Evolutionary conservation across 75 land plant species (phyloP), one percentile per base, ranked within the genome.

Genomic region (Cupressus sempervirens): DNA sequence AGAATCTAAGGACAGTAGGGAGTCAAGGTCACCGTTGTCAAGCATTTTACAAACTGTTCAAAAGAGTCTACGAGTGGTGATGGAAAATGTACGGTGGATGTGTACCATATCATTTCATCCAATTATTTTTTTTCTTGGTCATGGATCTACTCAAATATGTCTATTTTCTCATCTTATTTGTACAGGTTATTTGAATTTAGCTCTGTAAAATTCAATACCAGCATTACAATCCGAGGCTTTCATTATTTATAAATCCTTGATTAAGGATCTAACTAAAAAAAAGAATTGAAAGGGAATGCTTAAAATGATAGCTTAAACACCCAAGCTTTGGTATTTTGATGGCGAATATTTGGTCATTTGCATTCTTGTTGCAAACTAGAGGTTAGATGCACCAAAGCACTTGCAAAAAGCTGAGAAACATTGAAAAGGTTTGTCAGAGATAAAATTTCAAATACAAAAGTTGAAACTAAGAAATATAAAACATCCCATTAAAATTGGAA

Each of bases 181-280:
- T 68, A 68, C 32, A 68, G 73, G 11, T 68, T 16, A 68, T 29
- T 68, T 68, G 73, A 68, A 68, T 68, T 38, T 68, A 9, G 26
- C 10, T 68, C 73, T 72, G 74, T 72, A 72, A 72, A 32, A 72
- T 72, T 72, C 15, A 72, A 72, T 72, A 32, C 35, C 74, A 72
- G 13, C 13, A 30, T 32, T 12, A 30, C 13, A 30, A 72, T 13
- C 35, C 36, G 12, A 32, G 13, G 74, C 36, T 12, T 72, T 32
- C 74, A 72, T 72, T 72, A 50, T 0, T 15, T 12, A 1, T 50
- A 50, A 13, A 12, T 50, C 53, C 53, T 50, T 50, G 15, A 50
- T 50, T 15, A 50, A 50, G 53, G 53, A 50, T 50, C 14, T 50
- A 13, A 15, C 15, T 50, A 50, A 50, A 50, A 50, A 11, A 0